phyloP scores from a whole-genome alignment of 2,329 filamentous ascomycete species.

The Daldinia eschscholtzii region DNA sequence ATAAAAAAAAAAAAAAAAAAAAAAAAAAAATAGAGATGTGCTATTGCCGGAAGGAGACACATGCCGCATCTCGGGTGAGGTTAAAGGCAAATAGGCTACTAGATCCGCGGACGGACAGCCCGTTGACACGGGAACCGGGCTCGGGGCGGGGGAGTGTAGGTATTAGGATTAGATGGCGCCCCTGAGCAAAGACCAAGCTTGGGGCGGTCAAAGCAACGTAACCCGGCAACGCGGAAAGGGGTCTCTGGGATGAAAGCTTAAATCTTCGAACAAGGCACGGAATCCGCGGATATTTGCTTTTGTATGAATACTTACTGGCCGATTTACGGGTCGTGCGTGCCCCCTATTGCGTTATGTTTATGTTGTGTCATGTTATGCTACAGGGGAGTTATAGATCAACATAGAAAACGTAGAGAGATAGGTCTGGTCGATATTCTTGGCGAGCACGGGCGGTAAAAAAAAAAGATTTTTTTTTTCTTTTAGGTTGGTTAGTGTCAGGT shows the following conservation, averaged over 20 bases:
- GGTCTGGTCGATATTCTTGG: neutral
- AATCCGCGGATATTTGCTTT: neutral
- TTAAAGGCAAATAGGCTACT: conserved; percentile 1
- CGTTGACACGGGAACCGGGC: conserved; percentile 8
- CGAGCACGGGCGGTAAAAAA: neutral
- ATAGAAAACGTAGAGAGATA: neutral
- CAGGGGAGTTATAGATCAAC: neutral
- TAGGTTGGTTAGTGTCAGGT: neutral
- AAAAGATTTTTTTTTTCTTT: neutral
- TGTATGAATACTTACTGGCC: neutral
- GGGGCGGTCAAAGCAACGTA: neutral
- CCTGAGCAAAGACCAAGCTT: too few species aligned
- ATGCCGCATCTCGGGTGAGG: too few species aligned
- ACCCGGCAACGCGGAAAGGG: neutral
- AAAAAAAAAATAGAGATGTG: too few species aligned
- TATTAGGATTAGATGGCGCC: neutral
- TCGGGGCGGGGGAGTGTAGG: neutral
- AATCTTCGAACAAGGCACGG: neutral
- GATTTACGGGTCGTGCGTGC: neutral
- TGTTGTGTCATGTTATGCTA: neutral
- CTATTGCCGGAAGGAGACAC: too few species aligned
- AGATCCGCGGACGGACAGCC: neutral
- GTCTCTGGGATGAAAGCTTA: neutral
- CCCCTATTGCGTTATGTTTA: neutral
- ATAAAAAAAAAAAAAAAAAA: too few species aligned